These are phyloP conservation scores for Cucurbita moschata DNA, from an alignment of 306 rosid genomes.

Conservation along the genomic window DNA sequence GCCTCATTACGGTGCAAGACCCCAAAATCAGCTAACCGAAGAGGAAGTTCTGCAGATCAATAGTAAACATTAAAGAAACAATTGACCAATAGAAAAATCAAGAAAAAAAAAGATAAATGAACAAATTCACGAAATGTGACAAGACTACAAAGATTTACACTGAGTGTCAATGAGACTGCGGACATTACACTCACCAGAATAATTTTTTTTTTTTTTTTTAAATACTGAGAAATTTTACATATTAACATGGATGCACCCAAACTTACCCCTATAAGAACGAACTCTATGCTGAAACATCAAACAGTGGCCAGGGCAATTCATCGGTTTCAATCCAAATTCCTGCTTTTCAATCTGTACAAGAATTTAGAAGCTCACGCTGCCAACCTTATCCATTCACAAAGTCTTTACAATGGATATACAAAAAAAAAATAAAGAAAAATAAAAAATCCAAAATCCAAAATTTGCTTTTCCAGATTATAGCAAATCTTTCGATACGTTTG, in stretches of 20 bases:
- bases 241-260: neutral
- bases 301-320: slow-evolving; percentile 99
- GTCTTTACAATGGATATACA: neutral
- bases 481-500: neutral
- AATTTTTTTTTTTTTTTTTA: too few species aligned
- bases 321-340: slow-evolving; percentile 94
- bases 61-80: neutral
- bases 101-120: neutral
- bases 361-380: neutral
- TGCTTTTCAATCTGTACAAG: slow-evolving; percentile 72
- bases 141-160: neutral
- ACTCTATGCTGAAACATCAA: slow-evolving; percentile 89
- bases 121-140: neutral
- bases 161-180: too few species aligned
- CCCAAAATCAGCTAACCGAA: slow-evolving; percentile 91
- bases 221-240: neutral
- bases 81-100: neutral
- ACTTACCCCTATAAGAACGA: slow-evolving; percentile 82
- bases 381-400: neutral
- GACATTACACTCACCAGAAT: too few species aligned
- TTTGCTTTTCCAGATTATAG: neutral
- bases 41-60: slow-evolving; percentile 73
- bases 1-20: slow-evolving; percentile 98
- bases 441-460: too few species aligned
- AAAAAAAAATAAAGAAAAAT: too few species aligned